These are phyloP conservation scores for Ogataea henricii DNA, from an alignment of 805 yeast species.

Conservation along the genomic window DNA sequence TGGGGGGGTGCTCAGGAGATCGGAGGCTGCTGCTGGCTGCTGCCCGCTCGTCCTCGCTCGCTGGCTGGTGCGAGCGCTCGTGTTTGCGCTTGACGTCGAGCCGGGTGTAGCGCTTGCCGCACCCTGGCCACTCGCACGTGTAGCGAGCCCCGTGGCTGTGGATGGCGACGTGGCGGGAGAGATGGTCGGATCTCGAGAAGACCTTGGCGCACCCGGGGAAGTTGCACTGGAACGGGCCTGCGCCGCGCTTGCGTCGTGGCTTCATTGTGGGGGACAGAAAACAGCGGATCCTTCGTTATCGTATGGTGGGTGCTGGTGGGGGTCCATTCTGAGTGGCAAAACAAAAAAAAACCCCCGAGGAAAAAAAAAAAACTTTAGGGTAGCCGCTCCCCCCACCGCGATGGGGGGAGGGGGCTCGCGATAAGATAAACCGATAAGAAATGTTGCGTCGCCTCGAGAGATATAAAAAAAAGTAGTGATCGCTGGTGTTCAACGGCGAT, in stretches of 20 bases:
- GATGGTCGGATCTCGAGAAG: constrained; percentile 59
- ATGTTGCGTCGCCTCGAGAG: background rate
- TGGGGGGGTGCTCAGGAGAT: too few relatives aligned
- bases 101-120: constrained; percentile 56
- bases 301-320: too few relatives aligned
- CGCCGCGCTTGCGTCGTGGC: constrained; percentile 14
- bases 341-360: too few relatives aligned
- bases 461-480: background rate
- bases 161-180: constrained; percentile 56
- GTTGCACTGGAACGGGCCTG: constrained; percentile 35
- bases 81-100: constrained; percentile 51
- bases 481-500: too few relatives aligned
- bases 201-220: constrained; percentile 49
- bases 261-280: background rate
- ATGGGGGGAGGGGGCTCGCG: background rate
- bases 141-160: constrained; percentile 47
- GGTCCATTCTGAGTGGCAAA: too few relatives aligned
- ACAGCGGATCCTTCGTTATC: background rate
- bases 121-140: constrained; percentile 48
- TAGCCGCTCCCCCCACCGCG: too few relatives aligned
- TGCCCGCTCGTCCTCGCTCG: background rate
- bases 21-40: too few relatives aligned
- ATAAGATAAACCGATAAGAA: background rate
- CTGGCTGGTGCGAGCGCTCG: constrained; percentile 34
- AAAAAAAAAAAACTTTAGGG: too few relatives aligned